Evolutionary conservation across 805 yeast species (phyloP), one percentile per base, ranked within the genome.

Genomic region (Suhomyces pyralidae): DNA sequence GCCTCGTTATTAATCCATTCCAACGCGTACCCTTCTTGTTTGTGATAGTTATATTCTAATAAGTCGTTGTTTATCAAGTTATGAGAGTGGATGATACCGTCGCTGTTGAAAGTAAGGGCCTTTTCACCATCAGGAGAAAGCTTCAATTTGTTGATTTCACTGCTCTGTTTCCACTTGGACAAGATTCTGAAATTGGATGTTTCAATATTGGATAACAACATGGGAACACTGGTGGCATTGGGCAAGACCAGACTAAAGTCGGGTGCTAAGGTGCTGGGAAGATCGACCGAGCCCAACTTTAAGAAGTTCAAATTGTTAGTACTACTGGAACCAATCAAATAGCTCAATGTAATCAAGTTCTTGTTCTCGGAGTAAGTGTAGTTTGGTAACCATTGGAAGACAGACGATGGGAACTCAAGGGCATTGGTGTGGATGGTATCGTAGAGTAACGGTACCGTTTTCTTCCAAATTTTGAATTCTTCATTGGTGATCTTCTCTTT

Each of bases 391-490:
- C 90, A 88, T 58, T 85, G 82, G 15, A 87, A 79, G 0, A 91
- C 76, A 54, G 88, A 69, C 14, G 90, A 82, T 1, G 96, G 96
- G 81, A 84, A 84, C 49, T 82, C 79, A 24, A 84, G 71, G 7
- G 86, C 83, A 46, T 80, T 80, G 3, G 94, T 86, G 56, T 87
- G 84, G 45, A 90, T 74, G 55, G 86, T 80, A 59, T 85, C 88
- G 67, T 90, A 90, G 54, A 90, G 73, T 58, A 88, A 74, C 3
- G 96, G 96, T 12, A 88, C 85, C 1, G 93, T 81, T 62, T 89
- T 88, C 66, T 89, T 90, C 97, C 97, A 90, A 53, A 85, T 72
- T 58, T 78, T 78, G 74, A 80, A 87, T 69, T 88, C 94, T 67
- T 88, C 96, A 61, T 88, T 88, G 55, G 79, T 76, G 8, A 85